A percentile compares a stretch with the other conserved stretches of the same genome.
phyloP scores from a whole-genome alignment of 1,139 yeast genomes.

The Geotrichum restrictum region DNA sequence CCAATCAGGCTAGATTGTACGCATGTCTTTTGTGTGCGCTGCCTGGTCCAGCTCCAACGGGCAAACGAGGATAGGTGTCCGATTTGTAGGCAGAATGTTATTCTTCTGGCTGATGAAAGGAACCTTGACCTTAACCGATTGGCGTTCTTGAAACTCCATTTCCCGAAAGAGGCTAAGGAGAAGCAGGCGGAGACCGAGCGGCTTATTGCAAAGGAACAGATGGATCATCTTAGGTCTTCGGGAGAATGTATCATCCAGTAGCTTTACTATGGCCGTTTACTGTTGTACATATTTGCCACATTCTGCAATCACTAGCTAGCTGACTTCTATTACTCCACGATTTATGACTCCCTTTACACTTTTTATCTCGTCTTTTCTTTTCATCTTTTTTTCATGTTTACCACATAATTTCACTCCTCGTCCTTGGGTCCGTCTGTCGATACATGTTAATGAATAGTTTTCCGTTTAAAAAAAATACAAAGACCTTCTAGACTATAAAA shows the following conservation, averaged over 20 bases:
- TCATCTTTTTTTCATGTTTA: no score
- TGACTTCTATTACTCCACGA: no score
- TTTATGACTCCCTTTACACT: neutral
- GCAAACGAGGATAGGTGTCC: slow-evolving; percentile 60
- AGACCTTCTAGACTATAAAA: no score
- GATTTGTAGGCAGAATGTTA: slow-evolving; percentile 57
- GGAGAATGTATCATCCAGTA: slow-evolving; percentile 22
- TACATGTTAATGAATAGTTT: no score
- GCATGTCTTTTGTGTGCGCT: slow-evolving; percentile 68
- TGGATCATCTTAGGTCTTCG: slow-evolving; percentile 21
- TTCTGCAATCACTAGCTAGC: no score
- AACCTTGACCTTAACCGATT: slow-evolving; percentile 57
- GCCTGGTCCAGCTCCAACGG: slow-evolving; percentile 63
- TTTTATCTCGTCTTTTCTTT: no score
- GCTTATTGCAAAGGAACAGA: slow-evolving; percentile 48
- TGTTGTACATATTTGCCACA: no score
- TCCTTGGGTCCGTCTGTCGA: no score
- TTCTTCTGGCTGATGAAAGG: slow-evolving; percentile 54
- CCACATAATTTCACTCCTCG: no score
- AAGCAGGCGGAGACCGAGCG: slow-evolving; percentile 57
- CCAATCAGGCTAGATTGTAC: slow-evolving; percentile 62
- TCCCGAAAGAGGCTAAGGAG: slow-evolving; percentile 63
- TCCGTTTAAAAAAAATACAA: no score
- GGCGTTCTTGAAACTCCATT: slow-evolving; percentile 53
- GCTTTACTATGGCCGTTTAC: no score